Conservation (phyloP, 768 basidiomycete genomes). For the Auricularia cornea region DNA sequence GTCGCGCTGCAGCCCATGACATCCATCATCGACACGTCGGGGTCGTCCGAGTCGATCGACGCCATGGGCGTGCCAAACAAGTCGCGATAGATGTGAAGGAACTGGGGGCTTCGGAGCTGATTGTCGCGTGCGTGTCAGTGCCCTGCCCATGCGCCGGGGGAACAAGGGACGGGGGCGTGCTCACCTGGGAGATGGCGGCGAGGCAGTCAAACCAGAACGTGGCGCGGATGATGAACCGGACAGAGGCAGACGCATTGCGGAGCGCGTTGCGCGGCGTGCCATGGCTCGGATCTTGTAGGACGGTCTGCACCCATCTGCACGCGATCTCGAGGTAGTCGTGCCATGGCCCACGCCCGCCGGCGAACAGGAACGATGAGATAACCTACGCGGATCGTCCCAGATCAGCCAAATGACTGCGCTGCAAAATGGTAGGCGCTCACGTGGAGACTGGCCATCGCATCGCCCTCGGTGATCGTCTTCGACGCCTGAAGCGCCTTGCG, state of each 20-base stretch:
- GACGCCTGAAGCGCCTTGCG: conserved; percentile 2
- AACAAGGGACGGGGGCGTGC: background rate
- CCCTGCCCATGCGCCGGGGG: background rate
- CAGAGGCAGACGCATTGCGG: conserved; percentile 37
- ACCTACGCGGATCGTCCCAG: conserved; percentile 20
- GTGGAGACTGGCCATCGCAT: conserved; percentile 72
- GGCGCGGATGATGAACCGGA: conserved; percentile 70
- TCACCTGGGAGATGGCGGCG: conserved; percentile 52
- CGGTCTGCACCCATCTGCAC: conserved; percentile 40
- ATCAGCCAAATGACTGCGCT: no score
- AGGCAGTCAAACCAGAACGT: conserved; percentile 85
- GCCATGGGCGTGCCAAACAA: conserved; percentile 41
- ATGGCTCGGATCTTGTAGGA: conserved; percentile 34
- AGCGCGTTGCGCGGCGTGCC: conserved; percentile 39
- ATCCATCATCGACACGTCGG: conserved; percentile 61
- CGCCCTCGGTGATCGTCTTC: conserved; percentile 38
- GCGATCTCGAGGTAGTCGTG: conserved; percentile 55
- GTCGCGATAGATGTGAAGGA: conserved; percentile 45
- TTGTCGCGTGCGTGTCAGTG: conserved; percentile 23
- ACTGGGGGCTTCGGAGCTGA: conserved; percentile 13
- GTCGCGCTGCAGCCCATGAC: conserved; percentile 82
- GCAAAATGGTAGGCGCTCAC: conserved; percentile 4
- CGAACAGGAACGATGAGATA: conserved; percentile 70
- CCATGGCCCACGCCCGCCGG: conserved; percentile 68
- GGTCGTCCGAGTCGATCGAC: conserved; percentile 13